Evolutionary conservation across 768 basidiomycete species (phyloP), one percentile per base, ranked within the genome.

Genomic region (Pholiota conissans): DNA sequence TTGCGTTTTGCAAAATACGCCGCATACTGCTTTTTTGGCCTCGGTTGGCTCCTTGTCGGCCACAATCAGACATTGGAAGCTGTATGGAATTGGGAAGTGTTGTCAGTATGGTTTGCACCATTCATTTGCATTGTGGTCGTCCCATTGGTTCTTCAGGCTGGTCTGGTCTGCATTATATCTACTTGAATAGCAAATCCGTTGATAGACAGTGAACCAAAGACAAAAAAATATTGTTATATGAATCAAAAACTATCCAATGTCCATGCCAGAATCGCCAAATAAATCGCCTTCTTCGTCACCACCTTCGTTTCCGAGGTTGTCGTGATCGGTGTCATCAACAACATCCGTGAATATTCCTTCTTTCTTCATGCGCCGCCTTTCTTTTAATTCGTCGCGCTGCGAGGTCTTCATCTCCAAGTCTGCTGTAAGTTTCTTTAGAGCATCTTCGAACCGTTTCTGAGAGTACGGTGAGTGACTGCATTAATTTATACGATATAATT

Each of bases 391-490:
- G 62, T 93, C 91, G 55, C 88, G 80, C 67, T 93, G 92, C 0
- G 81, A 81, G 9, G 81, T 74, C 69, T 95, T 95, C 82, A 87
- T 86, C 62, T 95, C 94, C 28, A 95, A 76, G 68, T 97, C 94
- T 32, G 85, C 83, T 10, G 86, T 83, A 48, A 97, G 79, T 72
- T 96, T 97, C 77, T 87, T 91, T 65, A 95, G 72, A 16, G 91
- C 89, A 68, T 96, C 95, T 69, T 95, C 93, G 72, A 96, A 95
- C 32, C 94, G 94, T 83, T 89, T 90, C 89, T 95, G 34, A 34
- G 5, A 32, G 51, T 49, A 26, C 14, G 13, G 18, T 59, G 32
- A 63, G 54, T 28, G 32, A 51, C n/a, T 18, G 26, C 24, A 34
- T 27, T 32, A 3, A 46, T 20, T 39, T n/a, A 46, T 27, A 56